Evolutionary conservation across 352 stramenopile species (phyloP), one percentile per base, ranked within the genome.

Genomic region (Phytopythium oedochilum): DNA sequence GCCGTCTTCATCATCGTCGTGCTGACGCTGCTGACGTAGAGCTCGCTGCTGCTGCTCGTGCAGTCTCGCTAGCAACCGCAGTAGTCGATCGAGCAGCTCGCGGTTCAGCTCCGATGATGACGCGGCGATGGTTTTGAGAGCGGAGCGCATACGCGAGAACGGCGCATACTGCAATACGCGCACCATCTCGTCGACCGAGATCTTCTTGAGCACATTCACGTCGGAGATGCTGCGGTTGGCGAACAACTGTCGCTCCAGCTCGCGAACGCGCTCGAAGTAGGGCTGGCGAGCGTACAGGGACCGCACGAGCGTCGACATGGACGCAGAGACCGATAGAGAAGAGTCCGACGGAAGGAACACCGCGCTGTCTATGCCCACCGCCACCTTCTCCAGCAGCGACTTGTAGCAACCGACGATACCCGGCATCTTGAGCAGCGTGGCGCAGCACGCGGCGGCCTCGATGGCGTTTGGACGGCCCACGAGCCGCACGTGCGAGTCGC

Each of bases 391-490:
- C 23, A 93, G 65, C 53, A 93, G 48, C 9, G 73, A 75, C 22
- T 32, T 63, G 52, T 92, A 93, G 51, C 74, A 88, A 2, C 78
- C 79, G 15, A 93, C 71, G 28, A 93, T 83, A 0, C 83, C 83
- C 15, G 83, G 81, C 65, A 93, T 88, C 45, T 92, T 90, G 20
- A 87, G 57, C 36, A 93, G 63, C 26, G 78, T 89, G 10, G 83
- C 83, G 54, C 82, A 90, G 48, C 81, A 92, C 1, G 78, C 81
- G 2, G 83, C 83, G 32, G 72, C 78, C 53, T 93, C 81, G 15
- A 93, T 71, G 0, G 79, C 74, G 50, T 88, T 90, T 0, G 83
- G 83, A 10, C 81, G 68, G 3, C 75, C 79, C 4, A 70, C 66
- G 3, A 78, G 59, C 2, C 50, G 44, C 23, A 78, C 64, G 40